Percentiles rank a stretch among this genome's conserved stretches.
Evolutionary conservation across 2,329 filamentous ascomycete species (phyloP).

Genomic region (Arthrobotrys sphaeroides): DNA sequence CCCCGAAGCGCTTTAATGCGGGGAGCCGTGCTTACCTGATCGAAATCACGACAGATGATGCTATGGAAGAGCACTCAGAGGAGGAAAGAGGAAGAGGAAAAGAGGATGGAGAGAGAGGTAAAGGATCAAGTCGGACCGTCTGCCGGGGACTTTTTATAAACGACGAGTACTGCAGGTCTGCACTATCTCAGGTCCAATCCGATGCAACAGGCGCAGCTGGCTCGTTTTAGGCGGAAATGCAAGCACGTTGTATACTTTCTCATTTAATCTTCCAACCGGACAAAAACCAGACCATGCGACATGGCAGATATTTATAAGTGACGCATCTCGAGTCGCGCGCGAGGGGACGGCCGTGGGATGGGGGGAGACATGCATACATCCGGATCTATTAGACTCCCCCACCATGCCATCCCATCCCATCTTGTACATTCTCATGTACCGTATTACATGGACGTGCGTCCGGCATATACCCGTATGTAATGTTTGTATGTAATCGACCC

Average conservation of each 20-base stretch:
- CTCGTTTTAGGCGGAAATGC: background rate
- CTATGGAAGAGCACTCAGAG: too few relatives aligned
- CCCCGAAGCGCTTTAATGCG: constrained; percentile 19
- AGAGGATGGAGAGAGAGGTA: background rate
- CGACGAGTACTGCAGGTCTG: background rate
- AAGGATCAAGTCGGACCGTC: background rate
- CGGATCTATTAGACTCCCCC: background rate
- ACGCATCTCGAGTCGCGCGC: constrained; percentile 1
- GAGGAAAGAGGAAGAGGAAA: background rate
- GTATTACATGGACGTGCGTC: background rate
- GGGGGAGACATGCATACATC: background rate
- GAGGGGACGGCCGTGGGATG: too few relatives aligned
- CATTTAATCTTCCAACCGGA: background rate
- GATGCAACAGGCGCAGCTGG: background rate
- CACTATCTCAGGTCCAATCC: background rate
- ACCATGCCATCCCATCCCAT: background rate
- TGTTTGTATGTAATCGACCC: background rate
- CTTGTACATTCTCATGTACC: background rate
- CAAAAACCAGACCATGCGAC: background rate
- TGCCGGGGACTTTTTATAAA: constrained; percentile 13
- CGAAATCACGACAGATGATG: background rate
- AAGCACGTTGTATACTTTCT: background rate
- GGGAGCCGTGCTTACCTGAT: background rate
- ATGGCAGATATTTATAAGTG: background rate
- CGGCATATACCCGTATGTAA: background rate